Base-by-base conservation (phyloP, 495 filamentous ascomycete genomes). In the Pseudomonodictys pantanalensis region DNA sequence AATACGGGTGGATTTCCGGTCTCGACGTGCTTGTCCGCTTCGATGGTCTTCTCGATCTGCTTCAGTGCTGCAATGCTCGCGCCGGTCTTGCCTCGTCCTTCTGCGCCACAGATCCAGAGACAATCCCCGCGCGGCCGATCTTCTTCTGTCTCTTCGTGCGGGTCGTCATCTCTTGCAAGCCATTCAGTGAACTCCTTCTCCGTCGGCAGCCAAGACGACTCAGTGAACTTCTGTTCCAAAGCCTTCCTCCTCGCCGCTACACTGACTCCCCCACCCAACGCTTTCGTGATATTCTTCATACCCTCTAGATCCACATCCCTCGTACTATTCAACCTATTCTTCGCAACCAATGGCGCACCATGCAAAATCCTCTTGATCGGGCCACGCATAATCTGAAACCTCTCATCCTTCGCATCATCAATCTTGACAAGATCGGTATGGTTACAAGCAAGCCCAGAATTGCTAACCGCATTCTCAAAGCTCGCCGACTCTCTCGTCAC, bases 391-490 rank as follows among this genome's bases (percentile, higher is more conserved):
- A 69, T 56, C 46, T 50, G 64, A 62, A 65, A 75, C 29, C 60
- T 54, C 0, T 63, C 52, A 35, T 75, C 72, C 45, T 71, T 73
- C 2, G 60, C 62, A 26, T 68, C 64, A 12, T 73, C 65, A 41
- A 72, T 72, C 46, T 72, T 72, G 52, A 72, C 70, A 6, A 75
- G 65, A 20, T 70, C 59, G 17, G 71, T 64, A 43, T 75, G 72
- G 30, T 72, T 72, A 15, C 59, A 56, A 1, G 68, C 71, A 18
- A 75, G 53, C 1, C 71, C 72, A 23, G 38, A 17, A 29, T 65
- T 58, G 11, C 68, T 63, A 1, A 70, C 68, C 11, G 65, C 53
- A 44, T 67, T 67, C 1, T 46, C 60, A n/a, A 75, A 60, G 11
- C 70, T 72, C n/a, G 71, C 71, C 2, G 71, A 73, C 33, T 71